Evolutionary conservation across 257 asterid species (phyloP), one percentile per base, ranked within the genome.

Genomic region (Penstemon newberryi): DNA sequence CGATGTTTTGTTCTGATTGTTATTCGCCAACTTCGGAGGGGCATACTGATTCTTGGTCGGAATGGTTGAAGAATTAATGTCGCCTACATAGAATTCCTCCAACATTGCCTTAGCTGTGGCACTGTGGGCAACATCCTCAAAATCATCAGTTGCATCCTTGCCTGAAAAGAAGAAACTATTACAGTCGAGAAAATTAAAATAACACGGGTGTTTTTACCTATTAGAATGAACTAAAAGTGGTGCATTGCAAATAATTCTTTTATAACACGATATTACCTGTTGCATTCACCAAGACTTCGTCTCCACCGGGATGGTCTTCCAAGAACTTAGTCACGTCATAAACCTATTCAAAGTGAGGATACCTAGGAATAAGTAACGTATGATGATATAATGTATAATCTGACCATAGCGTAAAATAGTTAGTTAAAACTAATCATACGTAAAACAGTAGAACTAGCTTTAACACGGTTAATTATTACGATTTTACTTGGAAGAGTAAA

Each of bases 281-380:
- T 65, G 96, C 85, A 57, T 94, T 77, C 74, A 89, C 52, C 79
- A 89, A 63, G 46, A 91, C 94, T 53, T 89, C 96, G 44, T 91
- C 98, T 9, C 98, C 98, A 8, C 98, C 96, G 1, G 97, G 96
- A 73, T 87, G 98, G 66, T 91, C 98, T 75, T 89, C 96, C 87
- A 91, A 52, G 85, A 89, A 91, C 46, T 81, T 89, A 10, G 97
- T 89, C 74, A 91, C 96, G 63, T 91, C 82, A 5, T 82, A 91
- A 55, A 89, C 96, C 95, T 91, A 82, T 70, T 40, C 36, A 61
- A 68, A 63, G 40, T 56, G 62, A 56, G 62, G 18, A 54, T 13
- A 56, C 8, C 38, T 33, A 56, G 40, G 10, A 39, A 7, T 46
- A 7, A 46, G 3, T 46, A 46, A 46, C 51, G 8, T 19, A 52